Evolutionary conservation across 225 moss, liverwort and hornwort species (phyloP).

Genomic region (Neckera pumila): DNA sequence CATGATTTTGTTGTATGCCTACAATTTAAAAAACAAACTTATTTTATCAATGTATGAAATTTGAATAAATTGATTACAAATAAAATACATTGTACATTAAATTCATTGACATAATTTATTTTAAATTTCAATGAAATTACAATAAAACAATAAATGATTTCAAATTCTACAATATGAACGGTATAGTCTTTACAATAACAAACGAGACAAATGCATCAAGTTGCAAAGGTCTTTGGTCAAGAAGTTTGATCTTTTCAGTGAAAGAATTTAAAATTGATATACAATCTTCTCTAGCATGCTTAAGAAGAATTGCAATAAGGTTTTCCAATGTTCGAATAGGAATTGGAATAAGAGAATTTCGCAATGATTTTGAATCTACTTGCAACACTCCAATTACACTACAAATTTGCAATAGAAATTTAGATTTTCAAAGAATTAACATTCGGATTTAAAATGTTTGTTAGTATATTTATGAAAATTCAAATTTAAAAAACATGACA

Average conservation of each 20-base stretch:
- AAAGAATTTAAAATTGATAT: background rate
- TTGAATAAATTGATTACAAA: background rate
- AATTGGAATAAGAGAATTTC: background rate
- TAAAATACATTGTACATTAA: background rate
- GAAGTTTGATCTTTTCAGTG: background rate
- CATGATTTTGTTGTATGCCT: background rate
- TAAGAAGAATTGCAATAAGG: background rate
- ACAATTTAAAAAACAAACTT: background rate
- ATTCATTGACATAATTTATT: too few relatives aligned
- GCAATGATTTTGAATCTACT: background rate
- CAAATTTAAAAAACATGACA: background rate
- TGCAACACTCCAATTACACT: background rate
- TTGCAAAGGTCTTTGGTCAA: background rate
- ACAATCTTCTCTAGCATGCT: background rate
- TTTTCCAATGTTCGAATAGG: background rate
- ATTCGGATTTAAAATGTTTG: background rate
- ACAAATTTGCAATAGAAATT: background rate
- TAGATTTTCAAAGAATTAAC: too few relatives aligned
- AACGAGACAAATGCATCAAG: background rate
- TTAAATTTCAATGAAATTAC: background rate
- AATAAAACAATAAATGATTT: background rate
- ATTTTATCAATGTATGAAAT: background rate
- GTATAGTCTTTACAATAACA: background rate
- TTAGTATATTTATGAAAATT: fast-evolving
- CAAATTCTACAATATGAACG: background rate